Percentiles rank a stretch among this genome's conserved stretches.
Evolutionary conservation across 1,139 yeast species (phyloP).

Genomic region (Suhomyces bribrorum): DNA sequence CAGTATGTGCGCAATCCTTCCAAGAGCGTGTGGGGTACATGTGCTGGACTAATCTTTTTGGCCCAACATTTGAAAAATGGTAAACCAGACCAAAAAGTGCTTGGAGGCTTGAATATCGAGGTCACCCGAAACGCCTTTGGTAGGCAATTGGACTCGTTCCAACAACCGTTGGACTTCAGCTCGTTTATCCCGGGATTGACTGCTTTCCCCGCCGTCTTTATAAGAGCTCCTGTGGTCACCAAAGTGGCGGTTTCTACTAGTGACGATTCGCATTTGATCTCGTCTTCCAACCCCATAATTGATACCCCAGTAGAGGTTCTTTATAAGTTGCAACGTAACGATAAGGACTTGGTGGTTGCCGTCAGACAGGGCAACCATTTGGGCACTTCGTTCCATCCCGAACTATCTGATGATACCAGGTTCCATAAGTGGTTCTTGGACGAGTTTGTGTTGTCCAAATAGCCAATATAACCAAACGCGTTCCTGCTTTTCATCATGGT

Average conservation of each 20-base stretch:
- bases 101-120: slow-evolving; percentile 67
- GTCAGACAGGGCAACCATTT: slow-evolving; percentile 67
- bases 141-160: slow-evolving; percentile 71
- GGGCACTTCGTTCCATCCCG: slow-evolving; percentile 86
- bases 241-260: slow-evolving; percentile 20
- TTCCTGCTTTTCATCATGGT: too few relatives aligned
- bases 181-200: slow-evolving; percentile 43
- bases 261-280: slow-evolving; percentile 1
- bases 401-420: slow-evolving; percentile 57
- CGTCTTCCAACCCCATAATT: slow-evolving; percentile 6
- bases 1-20: slow-evolving; percentile 47
- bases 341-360: slow-evolving; percentile 57
- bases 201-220: slow-evolving; percentile 63
- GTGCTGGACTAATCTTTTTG: slow-evolving; percentile 78
- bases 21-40: slow-evolving; percentile 80
- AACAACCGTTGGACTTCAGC: slow-evolving; percentile 48
- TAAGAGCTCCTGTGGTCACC: slow-evolving; percentile 75
- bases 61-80: slow-evolving; percentile 60
- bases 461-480: background rate
- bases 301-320: slow-evolving; percentile 42
- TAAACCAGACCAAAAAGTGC: slow-evolving; percentile 54
- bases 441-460: slow-evolving; percentile 44
- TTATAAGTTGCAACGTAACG: slow-evolving; percentile 32
- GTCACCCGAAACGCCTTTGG: slow-evolving; percentile 80
- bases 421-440: slow-evolving; percentile 75